Conservation (phyloP, 2,329 filamentous ascomycete species). For the Madurella fahalii region DNA sequence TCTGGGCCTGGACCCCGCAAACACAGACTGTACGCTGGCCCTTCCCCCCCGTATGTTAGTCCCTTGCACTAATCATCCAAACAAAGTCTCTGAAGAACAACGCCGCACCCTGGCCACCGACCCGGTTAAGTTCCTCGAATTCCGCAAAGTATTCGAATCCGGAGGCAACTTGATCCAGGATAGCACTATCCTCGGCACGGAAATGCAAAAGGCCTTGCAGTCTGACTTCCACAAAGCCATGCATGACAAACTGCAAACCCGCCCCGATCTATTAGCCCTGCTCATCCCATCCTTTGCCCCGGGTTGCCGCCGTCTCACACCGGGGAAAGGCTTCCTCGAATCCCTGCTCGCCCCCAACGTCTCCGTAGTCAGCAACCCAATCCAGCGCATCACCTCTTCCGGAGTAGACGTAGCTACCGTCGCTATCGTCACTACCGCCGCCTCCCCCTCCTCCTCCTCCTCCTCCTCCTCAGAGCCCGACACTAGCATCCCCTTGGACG, state of each 20-base stretch:
- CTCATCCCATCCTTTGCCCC: slow-evolving; percentile 42
- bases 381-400: slow-evolving; percentile 32
- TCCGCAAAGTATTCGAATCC: slow-evolving; percentile 43
- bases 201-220: slow-evolving; percentile 32
- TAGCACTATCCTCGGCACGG: slow-evolving; percentile 35
- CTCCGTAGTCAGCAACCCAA: slow-evolving; percentile 35
- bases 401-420: slow-evolving; percentile 28
- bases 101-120: slow-evolving; percentile 35
- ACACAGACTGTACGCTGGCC: slow-evolving; percentile 35
- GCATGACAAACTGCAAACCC: slow-evolving; percentile 37
- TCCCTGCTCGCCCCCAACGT: slow-evolving; percentile 40
- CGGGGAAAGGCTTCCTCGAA: slow-evolving; percentile 44
- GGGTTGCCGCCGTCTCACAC: slow-evolving; percentile 44
- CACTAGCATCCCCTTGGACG: slow-evolving; percentile 30
- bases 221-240: slow-evolving; percentile 36
- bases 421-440: slow-evolving; percentile 25
- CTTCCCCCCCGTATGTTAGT: background rate
- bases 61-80: background rate
- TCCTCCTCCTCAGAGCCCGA: slow-evolving; percentile 24
- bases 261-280: slow-evolving; percentile 41
- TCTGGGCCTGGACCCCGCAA: slow-evolving; percentile 39
- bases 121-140: slow-evolving; percentile 35
- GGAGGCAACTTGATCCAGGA: slow-evolving; percentile 42
- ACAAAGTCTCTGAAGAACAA: slow-evolving; percentile 37
- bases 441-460: slow-evolving; percentile 20